Evolutionary conservation across 2,329 filamentous ascomycete genomes (phyloP), one percentile per base, ranked within the genome.

Genomic region (Aschersonia sp.): DNA sequence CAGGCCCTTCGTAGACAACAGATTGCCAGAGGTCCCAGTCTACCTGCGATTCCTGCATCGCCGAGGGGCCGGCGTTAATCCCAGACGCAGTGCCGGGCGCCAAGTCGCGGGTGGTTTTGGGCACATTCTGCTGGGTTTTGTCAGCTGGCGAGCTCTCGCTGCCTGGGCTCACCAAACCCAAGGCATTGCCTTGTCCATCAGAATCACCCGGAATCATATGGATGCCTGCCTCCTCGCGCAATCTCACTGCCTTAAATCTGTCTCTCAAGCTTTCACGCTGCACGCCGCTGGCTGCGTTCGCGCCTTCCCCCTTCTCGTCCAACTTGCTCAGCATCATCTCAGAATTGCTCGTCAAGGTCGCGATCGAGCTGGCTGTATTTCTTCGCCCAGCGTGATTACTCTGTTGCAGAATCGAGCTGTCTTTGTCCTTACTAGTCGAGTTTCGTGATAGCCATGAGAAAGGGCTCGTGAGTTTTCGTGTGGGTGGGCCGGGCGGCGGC

Each of bases 1-100:
- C 80, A 12, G 89, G 88, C 0, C 92, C 92, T 67, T 95, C 87
- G 55, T 95, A 94, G 35, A 98, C 92, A 4, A 98, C 84, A 30
- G 84, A 80, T 61, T 98, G 90, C 92, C 92, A 98, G 40, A 98
- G 69, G 63, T 98, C 92, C 92, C 92, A 98, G 60, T 98, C 88
- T n/a, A 98, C 92, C 30, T 86, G 82, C 12, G 73, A 71, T 57
- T 89, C 85, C 11, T 69, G 66, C 52, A 81, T 73, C 29, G 81
- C 79, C 4, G 86, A 82, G 7, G 84, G 84, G 1, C 85, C 85
- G 29, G 82, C 80, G 30, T 82, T 82, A 41, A 89, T 79, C 5
- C 90, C 89, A 9, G 87, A 82, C 6, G 84, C 87, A 1, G 89
- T 95, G 1, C 89, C 89, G 0, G 89, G 89, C 1, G 87, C 81